Conservation (phyloP, 2,329 filamentous ascomycete genomes). For the Lomentospora prolificans region DNA sequence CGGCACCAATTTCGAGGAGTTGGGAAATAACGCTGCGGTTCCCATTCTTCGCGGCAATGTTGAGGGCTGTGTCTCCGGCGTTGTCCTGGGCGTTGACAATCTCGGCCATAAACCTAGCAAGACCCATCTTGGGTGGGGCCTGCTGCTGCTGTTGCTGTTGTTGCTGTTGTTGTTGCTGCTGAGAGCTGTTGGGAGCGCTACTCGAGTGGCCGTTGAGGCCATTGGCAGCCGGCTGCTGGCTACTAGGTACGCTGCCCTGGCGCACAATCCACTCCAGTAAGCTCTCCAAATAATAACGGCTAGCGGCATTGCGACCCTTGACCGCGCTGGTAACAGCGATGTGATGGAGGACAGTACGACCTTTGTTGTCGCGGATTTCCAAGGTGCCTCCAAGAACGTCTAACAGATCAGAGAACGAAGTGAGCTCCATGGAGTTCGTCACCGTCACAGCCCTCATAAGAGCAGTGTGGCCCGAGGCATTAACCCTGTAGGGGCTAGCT, state of each 20-base stretch:
- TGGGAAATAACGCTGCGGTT: constrained; percentile 96
- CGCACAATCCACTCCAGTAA: constrained; percentile 90
- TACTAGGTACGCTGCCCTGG: constrained; percentile 58
- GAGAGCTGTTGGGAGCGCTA: constrained; percentile 28
- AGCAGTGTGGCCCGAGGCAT: constrained; percentile 81
- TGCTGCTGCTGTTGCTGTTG: too few species aligned
- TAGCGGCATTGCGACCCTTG: constrained; percentile 82
- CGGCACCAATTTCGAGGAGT: constrained; percentile 85
- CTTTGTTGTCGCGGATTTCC: constrained; percentile 80
- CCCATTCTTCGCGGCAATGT: constrained; percentile 84
- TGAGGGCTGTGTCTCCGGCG: constrained; percentile 87
- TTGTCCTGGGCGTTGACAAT: constrained; percentile 95
- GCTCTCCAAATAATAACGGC: constrained; percentile 91
- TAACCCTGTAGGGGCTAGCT: constrained; percentile 79
- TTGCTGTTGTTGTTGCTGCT: too few species aligned
- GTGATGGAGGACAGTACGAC: constrained; percentile 87
- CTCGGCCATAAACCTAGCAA: constrained; percentile 91
- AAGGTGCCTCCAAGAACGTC: constrained; percentile 85
- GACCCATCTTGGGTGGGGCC: constrained; percentile 59
- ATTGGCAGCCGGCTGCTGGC: constrained; percentile 28
- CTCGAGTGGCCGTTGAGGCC: constrained; percentile 13
- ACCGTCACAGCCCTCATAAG: constrained; percentile 88
- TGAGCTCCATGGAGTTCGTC: constrained; percentile 87
- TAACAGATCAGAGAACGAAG: constrained; percentile 80
- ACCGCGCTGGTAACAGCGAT: constrained; percentile 94